Percentiles rank a stretch among this genome's conserved stretches.
Conservation (phyloP, 768 basidiomycete species). For the Auriculariales sp. region DNA sequence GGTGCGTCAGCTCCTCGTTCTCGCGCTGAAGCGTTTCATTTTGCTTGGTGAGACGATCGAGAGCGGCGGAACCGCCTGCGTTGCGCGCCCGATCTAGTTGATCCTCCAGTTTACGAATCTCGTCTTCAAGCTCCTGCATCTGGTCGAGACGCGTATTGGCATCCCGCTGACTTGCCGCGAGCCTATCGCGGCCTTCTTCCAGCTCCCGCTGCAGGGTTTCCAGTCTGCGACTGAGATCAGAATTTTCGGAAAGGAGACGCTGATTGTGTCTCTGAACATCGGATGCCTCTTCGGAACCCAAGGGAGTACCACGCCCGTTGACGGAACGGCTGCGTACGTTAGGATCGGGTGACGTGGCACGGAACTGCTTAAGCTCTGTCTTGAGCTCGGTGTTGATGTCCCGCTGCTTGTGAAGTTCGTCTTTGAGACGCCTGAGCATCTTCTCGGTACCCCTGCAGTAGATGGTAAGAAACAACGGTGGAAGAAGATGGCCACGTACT, state of each 20-base stretch:
- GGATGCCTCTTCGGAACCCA: conserved; percentile 48
- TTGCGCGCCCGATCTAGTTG: conserved; percentile 62
- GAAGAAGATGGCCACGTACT: conserved; percentile 29
- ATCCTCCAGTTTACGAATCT: conserved; percentile 61
- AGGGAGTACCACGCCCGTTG: conserved; percentile 70
- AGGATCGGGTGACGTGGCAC: conserved; percentile 44
- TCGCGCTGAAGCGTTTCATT: conserved; percentile 67
- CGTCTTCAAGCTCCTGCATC: conserved; percentile 67
- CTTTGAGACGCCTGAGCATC: conserved; percentile 93
- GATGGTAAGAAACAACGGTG: conserved; percentile 6
- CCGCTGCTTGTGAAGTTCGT: conserved; percentile 88
- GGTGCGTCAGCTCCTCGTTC: conserved; percentile 82
- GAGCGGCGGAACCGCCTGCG: conserved; percentile 58
- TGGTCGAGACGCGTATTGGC: conserved; percentile 63
- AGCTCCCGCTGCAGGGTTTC: conserved; percentile 65
- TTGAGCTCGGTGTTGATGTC: conserved; percentile 64
- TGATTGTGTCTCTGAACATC: conserved; percentile 69
- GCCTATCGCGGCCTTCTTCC: conserved; percentile 49
- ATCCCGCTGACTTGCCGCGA: conserved; percentile 60
- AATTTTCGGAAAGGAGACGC: conserved; percentile 58
- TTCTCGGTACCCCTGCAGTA: conserved; percentile 79
- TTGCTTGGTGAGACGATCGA: conserved; percentile 74
- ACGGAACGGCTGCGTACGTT: conserved; percentile 31
- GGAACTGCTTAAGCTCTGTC: conserved; percentile 60
- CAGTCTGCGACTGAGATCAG: conserved; percentile 58